These are phyloP conservation scores for Colletotrichum godetiae DNA, from an alignment of 2,329 filamentous ascomycete genomes.

Conservation along the genomic window DNA sequence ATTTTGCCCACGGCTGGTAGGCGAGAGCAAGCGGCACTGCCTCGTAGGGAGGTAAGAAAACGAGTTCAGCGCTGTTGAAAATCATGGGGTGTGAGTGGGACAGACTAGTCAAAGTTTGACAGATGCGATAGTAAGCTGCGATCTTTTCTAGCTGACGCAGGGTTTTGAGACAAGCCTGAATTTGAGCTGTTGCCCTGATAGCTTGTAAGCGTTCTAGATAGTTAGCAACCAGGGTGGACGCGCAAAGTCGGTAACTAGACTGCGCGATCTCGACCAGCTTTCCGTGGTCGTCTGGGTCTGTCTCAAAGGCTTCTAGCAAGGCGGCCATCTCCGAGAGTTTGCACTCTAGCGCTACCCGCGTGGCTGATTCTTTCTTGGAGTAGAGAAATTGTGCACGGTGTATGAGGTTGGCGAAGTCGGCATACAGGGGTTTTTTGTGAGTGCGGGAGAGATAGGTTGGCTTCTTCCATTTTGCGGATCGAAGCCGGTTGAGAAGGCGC, in stretches of 20 bases:
- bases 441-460: constrained; percentile 34
- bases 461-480: constrained; percentile 35
- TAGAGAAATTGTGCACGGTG: constrained; percentile 33
- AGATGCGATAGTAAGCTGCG: constrained; percentile 35
- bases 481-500: constrained; percentile 36
- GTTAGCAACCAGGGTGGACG: constrained; percentile 7
- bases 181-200: constrained; percentile 29
- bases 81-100: constrained; percentile 15
- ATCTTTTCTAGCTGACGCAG: constrained; percentile 36
- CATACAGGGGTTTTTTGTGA: constrained; percentile 35
- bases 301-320: constrained; percentile 30
- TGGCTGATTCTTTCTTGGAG: constrained; percentile 20
- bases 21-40: constrained; percentile 29
- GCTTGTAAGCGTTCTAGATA: constrained; percentile 29
- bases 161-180: constrained; percentile 36
- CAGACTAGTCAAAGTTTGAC: constrained; percentile 11
- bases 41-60: constrained; percentile 33
- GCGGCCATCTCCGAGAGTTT: constrained; percentile 19
- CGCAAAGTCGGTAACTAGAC: constrained; percentile 29
- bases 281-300: constrained; percentile 11
- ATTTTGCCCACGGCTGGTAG: constrained; percentile 35
- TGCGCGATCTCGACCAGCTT: constrained; percentile 18
- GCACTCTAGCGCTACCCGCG: constrained; percentile 15
- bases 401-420: constrained; percentile 32
- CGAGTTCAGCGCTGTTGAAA: constrained; percentile 20